A percentile compares a stretch with the other conserved stretches of the same genome.
Evolutionary conservation across 768 basidiomycete species (phyloP).

Genomic region (Lanmaoa pseudosensibilis): DNA sequence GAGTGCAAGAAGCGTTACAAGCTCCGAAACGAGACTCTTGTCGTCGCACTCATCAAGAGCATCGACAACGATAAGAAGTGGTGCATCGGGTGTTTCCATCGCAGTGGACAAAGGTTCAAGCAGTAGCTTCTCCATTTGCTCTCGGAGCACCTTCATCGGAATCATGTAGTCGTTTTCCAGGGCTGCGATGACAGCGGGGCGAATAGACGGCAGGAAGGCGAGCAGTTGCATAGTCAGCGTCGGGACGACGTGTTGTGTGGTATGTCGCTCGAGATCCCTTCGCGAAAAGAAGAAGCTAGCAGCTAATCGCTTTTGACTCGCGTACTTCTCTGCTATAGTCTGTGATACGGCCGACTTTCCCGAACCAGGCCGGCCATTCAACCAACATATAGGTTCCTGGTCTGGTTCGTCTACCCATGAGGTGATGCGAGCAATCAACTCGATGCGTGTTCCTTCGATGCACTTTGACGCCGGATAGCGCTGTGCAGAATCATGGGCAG

Average conservation of each 20-base stretch:
- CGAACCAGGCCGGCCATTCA: slow-evolving; percentile 27
- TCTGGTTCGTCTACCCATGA: slow-evolving; percentile 12
- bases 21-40: slow-evolving; percentile 25
- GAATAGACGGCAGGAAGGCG: slow-evolving; percentile 19
- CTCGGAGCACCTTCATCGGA: slow-evolving; percentile 29
- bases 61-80: slow-evolving; percentile 23
- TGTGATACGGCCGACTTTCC: slow-evolving; percentile 34
- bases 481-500: slow-evolving; percentile 20
- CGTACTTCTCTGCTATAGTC: slow-evolving; percentile 31
- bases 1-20: slow-evolving; percentile 24
- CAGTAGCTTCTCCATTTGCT: slow-evolving; percentile 30
- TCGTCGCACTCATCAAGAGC: slow-evolving; percentile 31
- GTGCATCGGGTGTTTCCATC: slow-evolving; percentile 7
- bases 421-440: slow-evolving; percentile 15
- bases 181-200: slow-evolving; percentile 21
- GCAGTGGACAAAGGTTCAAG: slow-evolving; percentile 18
- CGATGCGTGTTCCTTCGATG: slow-evolving; percentile 23
- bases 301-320: slow-evolving; percentile 22
- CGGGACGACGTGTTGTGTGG: slow-evolving; percentile 26
- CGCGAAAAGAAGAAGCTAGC: slow-evolving; percentile 40
- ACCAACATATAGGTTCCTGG: slow-evolving; percentile 22
- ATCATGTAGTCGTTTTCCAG: slow-evolving; percentile 28
- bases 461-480: slow-evolving; percentile 23
- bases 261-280: slow-evolving; percentile 24
- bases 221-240: slow-evolving; percentile 36